Evolutionary conservation across 176 grass and related monocot species (phyloP).

Genomic region (Saccharum officinarum): DNA sequence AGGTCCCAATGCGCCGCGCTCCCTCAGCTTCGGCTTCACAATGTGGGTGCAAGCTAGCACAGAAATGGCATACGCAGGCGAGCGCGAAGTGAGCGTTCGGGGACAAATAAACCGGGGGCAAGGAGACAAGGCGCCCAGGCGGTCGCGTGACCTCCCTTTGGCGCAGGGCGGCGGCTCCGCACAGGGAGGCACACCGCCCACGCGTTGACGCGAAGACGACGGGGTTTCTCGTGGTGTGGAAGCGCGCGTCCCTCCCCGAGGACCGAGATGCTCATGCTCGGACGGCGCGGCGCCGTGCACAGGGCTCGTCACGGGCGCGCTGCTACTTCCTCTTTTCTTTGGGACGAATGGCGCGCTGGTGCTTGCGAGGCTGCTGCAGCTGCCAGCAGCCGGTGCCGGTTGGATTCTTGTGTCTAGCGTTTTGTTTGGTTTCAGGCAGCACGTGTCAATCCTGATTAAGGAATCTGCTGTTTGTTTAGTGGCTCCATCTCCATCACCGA

Average conservation of each 20-base stretch:
- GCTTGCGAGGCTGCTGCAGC: background rate
- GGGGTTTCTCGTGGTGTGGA: background rate
- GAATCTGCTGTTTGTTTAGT: constrained; percentile 29
- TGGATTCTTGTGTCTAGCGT: background rate
- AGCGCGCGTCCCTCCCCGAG: background rate
- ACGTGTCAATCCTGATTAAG: background rate
- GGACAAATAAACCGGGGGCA: constrained; percentile 14
- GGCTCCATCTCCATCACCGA: constrained; percentile 13
- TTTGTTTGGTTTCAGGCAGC: background rate
- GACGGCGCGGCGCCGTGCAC: background rate
- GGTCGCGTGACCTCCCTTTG: constrained; percentile 37
- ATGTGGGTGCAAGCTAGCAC: background rate
- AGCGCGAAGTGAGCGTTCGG: background rate
- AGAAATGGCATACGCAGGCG: constrained; percentile 9
- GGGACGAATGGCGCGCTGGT: background rate
- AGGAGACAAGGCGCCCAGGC: constrained; percentile 40
- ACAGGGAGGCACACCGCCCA: background rate
- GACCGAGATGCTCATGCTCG: background rate
- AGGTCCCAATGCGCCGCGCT: too few species aligned
- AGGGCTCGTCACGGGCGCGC: constrained; percentile 9
- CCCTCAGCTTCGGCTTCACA: background rate
- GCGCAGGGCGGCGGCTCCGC: background rate
- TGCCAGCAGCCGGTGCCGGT: background rate
- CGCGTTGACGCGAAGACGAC: background rate
- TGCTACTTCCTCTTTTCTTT: too few species aligned